phyloP scores from a whole-genome alignment of 352 stramenopile genomes.

The Globisporangium cystogenes region DNA sequence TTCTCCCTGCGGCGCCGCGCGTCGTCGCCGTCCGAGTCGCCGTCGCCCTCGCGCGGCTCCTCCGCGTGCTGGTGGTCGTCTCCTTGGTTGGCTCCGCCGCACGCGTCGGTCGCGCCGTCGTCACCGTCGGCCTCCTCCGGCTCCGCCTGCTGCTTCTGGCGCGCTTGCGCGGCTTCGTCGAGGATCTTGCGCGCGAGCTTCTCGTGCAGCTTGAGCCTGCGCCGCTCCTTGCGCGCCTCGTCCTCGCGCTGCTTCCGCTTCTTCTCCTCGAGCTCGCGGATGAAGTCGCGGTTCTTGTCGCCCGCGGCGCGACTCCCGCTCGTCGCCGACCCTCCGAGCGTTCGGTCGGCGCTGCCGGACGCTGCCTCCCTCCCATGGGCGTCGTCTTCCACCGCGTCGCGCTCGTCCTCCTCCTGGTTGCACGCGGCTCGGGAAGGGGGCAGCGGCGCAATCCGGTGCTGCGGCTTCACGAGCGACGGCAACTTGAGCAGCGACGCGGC shows the following conservation, averaged over 20 bases:
- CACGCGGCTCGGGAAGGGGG: constrained; percentile 4
- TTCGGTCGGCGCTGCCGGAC: constrained; percentile 9
- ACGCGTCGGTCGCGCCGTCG: not conserved
- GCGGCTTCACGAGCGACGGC: constrained; percentile 28
- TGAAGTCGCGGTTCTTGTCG: constrained; percentile 64
- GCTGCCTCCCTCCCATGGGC: constrained; percentile 7
- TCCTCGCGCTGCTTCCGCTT: constrained; percentile 62
- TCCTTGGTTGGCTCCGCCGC: not conserved
- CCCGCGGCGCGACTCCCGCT: not conserved
- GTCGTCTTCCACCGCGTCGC: constrained; percentile 9
- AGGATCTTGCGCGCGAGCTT: constrained; percentile 56
- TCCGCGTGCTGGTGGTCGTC: constrained; percentile 4
- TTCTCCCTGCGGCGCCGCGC: constrained; percentile 26
- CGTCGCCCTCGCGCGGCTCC: constrained; percentile 15
- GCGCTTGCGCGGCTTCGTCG: constrained; percentile 29
- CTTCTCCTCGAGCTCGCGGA: constrained; percentile 68
- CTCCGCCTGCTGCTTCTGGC: constrained; percentile 19
- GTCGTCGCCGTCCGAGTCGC: constrained; percentile 13
- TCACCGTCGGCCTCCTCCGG: constrained; percentile 13
- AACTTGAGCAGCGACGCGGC: constrained; percentile 29
- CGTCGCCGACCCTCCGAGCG: constrained; percentile 10
- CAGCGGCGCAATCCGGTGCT: constrained; percentile 8
- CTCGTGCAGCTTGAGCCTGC: constrained; percentile 53
- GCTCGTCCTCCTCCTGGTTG: constrained; percentile 39
- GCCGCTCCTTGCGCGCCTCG: constrained; percentile 29